Conservation (phyloP, 2,329 filamentous ascomycete species). For the Piedraia hortae region DNA sequence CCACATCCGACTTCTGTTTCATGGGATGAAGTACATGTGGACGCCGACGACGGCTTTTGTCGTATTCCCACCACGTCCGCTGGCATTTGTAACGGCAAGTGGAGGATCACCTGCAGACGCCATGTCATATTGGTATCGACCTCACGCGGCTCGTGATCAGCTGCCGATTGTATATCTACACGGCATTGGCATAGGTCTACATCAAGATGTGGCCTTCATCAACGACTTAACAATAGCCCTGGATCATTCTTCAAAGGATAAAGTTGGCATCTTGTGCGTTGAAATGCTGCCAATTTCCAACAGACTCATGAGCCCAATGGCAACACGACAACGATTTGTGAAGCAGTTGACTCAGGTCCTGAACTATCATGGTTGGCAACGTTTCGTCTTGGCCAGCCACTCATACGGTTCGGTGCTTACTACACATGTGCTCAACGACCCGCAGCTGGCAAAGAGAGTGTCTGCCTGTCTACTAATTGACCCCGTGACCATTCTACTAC, state of each 20-base stretch:
- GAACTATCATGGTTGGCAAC: slow-evolving; percentile 26
- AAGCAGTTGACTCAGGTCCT: slow-evolving; percentile 29
- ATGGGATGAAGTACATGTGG: slow-evolving; percentile 7
- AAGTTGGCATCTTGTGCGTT: slow-evolving; percentile 35
- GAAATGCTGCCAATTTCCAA: slow-evolving; percentile 40
- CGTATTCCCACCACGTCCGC: slow-evolving; percentile 32
- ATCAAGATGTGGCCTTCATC: slow-evolving; percentile 32
- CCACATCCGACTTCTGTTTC: slow-evolving; percentile 5
- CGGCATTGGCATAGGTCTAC: slow-evolving; percentile 41
- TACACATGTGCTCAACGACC: slow-evolving; percentile 30
- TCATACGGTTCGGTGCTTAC: slow-evolving; percentile 34
- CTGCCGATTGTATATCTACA: slow-evolving; percentile 40
- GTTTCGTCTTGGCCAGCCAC: slow-evolving; percentile 33
- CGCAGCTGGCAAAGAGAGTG: slow-evolving; percentile 19
- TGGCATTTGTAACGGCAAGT: slow-evolving; percentile 18
- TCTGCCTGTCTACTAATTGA: slow-evolving; percentile 27
- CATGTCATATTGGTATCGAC: slow-evolving; percentile 37
- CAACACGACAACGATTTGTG: slow-evolving; percentile 26
- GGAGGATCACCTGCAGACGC: slow-evolving; percentile 21
- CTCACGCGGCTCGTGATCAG: slow-evolving; percentile 29
- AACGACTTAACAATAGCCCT: slow-evolving; percentile 19
- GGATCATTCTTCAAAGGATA: slow-evolving; percentile 12
- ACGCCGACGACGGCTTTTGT: slow-evolving; percentile 10
- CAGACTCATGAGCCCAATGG: slow-evolving; percentile 28
- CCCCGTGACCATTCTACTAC: slow-evolving; percentile 38